Evolutionary conservation across 805 yeast species (phyloP), one percentile per base, ranked within the genome.

Genomic region (Teunomyces aglyptinius): DNA sequence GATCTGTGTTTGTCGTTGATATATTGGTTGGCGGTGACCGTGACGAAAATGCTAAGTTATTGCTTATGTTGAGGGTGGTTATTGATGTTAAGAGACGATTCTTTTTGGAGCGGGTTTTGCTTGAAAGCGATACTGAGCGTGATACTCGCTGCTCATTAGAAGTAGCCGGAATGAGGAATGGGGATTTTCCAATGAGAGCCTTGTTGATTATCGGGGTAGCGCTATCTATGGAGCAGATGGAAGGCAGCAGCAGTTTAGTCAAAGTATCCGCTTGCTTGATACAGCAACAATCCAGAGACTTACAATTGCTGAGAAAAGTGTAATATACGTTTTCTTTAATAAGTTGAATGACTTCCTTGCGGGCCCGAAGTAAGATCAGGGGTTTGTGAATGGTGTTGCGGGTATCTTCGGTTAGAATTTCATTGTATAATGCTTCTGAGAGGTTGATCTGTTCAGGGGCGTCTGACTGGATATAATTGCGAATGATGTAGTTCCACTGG

Each of bases 381-480:
- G 73, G 74, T 20, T 49, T 49, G 39, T 65, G 70, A 10, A 68
- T 51, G 41, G 54, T 45, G 8, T 63, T 46, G 15, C 52, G 54
- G 10, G 42, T 45, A 22, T 58, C 45, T 16, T 52, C 57, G 10
- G 43, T 47, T 28, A 61, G 34, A 34, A 69, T 55, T 10, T 54
- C 52, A 12, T 64, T 57, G 49, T 59, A 65, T 2, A 76, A 61
- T 6, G 66, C 63, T 48, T 65, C 56, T 0, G 82, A 75, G 19
- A 80, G 51, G 57, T 80, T 80, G 48, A 80, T 68, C 56, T 80
- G 82, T 34, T 64, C 65, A 2, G 73, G 71, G 1, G 83, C 66
- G 45, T 76, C 68, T 11, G 63, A 65, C 10, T 52, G 47, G 33
- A 80, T 68, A 54, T 70, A 80, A n/a, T 54, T 59, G 18, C 55